Base-by-base conservation (phyloP, 495 filamentous ascomycete species). In the Bryoglossum gracile region DNA sequence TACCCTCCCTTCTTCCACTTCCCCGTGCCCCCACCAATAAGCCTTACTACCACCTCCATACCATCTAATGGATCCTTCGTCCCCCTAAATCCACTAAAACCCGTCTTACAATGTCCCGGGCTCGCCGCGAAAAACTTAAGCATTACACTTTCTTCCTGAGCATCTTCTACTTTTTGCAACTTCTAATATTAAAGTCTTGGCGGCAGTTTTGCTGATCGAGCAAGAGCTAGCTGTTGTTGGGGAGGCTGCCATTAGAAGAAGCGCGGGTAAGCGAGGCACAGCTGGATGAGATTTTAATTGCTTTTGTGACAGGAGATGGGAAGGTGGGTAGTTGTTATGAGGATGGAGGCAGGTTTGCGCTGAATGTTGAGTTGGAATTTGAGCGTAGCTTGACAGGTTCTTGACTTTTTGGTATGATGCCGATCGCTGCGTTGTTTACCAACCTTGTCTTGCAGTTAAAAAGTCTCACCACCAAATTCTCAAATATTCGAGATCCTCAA, bases 161-260 rank as follows among this genome's bases (percentile, higher is more conserved):
- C 59, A 45, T 62, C 59, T 45, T 69, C 62, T 28, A 42, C 46
- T 4, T 51, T 53, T 52, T 65, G 64, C 49, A 65, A n/a, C 55
- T 28, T 66, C 56, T n/a, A 63, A 54, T 4, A 54, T 65, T 16
- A 68, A 42, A 28, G 59, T 58, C 45, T 70, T 70, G 30, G 67
- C 25, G 1, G 56, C 66, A 5, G 59, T 51, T 49, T 68, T 67
- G 37, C 43, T 50, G 25, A 58, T 36, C 4, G 45, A 46, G 38
- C 65, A 68, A 8, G 60, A 48, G 3, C 56, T 17, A n/a, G 40
- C 44, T 10, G 28, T 35, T 1, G 54, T 46, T 11, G 55, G 37
- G 1, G 43, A 63, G 52, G 19, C 63, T 57, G 24, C 51, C 47
- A 4, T 44, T 43, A 5, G 45, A 35, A 32, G 34, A 35, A 13